These are phyloP conservation scores for Phytophthora citricola DNA, from an alignment of 352 stramenopile genomes.

Conservation along the genomic window DNA sequence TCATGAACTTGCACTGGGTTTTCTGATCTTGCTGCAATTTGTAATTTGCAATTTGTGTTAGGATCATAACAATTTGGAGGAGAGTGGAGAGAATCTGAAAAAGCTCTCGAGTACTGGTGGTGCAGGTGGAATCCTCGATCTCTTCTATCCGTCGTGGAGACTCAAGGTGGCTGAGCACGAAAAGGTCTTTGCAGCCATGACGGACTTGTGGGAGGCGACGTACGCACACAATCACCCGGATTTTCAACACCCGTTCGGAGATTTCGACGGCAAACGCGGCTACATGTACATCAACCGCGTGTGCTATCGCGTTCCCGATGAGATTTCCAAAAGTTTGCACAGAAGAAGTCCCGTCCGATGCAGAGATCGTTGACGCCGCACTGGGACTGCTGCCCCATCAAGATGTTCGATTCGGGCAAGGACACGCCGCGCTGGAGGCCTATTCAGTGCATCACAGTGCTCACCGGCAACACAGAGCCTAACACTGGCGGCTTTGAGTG, in stretches of 20 bases:
- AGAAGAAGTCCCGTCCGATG: slow-evolving; percentile 79
- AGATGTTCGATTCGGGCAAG: slow-evolving; percentile 76
- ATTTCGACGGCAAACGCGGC: slow-evolving; percentile 71
- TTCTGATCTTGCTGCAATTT: slow-evolving; percentile 3
- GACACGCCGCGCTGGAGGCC: slow-evolving; percentile 82
- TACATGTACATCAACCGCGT: slow-evolving; percentile 92
- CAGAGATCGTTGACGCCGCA: slow-evolving; percentile 90
- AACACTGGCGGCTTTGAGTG: slow-evolving; percentile 90
- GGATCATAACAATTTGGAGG: slow-evolving; percentile 69
- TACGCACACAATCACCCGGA: slow-evolving; percentile 68
- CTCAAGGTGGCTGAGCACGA: slow-evolving; percentile 77
- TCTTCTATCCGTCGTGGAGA: slow-evolving; percentile 92
- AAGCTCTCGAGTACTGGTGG: slow-evolving; percentile 89
- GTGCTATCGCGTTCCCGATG: slow-evolving; percentile 80
- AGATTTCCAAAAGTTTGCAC: slow-evolving; percentile 65
- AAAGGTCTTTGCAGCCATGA: slow-evolving; percentile 81
- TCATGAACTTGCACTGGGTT: background rate
- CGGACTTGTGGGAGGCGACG: slow-evolving; percentile 80
- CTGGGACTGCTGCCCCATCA: slow-evolving; percentile 86
- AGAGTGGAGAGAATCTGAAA: slow-evolving; percentile 72
- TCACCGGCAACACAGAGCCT: slow-evolving; percentile 70
- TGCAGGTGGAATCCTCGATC: slow-evolving; percentile 86
- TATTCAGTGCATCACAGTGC: slow-evolving; percentile 90
- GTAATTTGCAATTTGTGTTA: slow-evolving; percentile 11
- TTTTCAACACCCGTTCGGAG: slow-evolving; percentile 76